Percentiles rank a stretch among this genome's conserved stretches.
Evolutionary conservation across 2,329 filamentous ascomycete genomes (phyloP).

Genomic region (Phialophora verrucosa): DNA sequence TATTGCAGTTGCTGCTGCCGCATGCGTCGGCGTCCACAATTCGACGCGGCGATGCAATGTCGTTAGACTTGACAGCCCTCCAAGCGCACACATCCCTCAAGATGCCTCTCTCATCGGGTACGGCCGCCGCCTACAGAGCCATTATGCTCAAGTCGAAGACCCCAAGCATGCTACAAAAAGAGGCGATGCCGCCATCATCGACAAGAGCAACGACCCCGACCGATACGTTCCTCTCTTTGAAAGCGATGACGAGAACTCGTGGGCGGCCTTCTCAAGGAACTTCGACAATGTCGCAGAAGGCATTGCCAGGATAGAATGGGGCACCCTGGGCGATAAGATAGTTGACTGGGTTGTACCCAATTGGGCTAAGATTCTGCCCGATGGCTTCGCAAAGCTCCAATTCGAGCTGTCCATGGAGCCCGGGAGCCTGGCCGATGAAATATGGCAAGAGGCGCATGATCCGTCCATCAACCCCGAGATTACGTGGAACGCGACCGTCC

Average conservation of each 20-base stretch:
- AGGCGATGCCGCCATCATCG: constrained; percentile 31
- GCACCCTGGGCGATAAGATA: constrained; percentile 59
- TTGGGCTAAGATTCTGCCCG: constrained; percentile 79
- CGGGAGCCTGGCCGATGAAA: constrained; percentile 86
- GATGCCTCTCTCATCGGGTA: constrained; percentile 28
- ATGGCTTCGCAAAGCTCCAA: constrained; percentile 80
- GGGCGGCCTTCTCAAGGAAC: constrained; percentile 58
- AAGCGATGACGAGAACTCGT: constrained; percentile 48
- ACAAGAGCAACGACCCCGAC: constrained; percentile 31
- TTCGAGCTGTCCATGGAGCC: constrained; percentile 84
- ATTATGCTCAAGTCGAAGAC: constrained; percentile 24
- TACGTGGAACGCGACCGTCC: constrained; percentile 76
- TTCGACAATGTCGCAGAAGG: constrained; percentile 50
- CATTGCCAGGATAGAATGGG: constrained; percentile 50
- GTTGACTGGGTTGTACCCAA: constrained; percentile 77
- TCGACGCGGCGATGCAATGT: constrained; percentile 17
- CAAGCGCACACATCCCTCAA: constrained; percentile 16
- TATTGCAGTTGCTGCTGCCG: constrained; percentile 29
- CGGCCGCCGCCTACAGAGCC: constrained; percentile 24
- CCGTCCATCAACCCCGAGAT: constrained; percentile 86
- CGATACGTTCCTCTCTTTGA: constrained; percentile 32
- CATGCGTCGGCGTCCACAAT: constrained; percentile 29
- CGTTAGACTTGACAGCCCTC: constrained; percentile 33
- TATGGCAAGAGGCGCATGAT: constrained; percentile 91
- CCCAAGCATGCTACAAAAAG: constrained; percentile 24